A percentile compares a stretch with the other conserved stretches of the same genome.
phyloP scores from a whole-genome alignment of 2,329 filamentous ascomycete genomes.

The Fusarium tanahbumbuense region DNA sequence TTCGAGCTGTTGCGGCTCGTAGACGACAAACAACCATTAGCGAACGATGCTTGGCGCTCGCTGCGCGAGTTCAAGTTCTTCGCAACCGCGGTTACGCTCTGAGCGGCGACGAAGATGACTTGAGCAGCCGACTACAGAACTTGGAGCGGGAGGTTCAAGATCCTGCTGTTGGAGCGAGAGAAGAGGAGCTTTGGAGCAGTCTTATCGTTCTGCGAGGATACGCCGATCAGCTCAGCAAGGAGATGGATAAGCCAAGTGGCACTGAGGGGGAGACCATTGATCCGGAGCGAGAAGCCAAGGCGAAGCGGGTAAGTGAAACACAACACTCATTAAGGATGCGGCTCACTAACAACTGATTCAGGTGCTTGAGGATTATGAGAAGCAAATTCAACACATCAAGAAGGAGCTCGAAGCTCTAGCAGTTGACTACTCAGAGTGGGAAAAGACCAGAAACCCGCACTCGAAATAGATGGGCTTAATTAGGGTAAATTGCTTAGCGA shows the following conservation, averaged over 20 bases:
- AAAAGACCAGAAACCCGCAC: conserved; percentile 60
- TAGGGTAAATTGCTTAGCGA: conserved; percentile 3
- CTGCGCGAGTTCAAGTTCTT: conserved; percentile 82
- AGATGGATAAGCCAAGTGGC: conserved; percentile 75
- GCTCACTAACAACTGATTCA: conserved; percentile 50
- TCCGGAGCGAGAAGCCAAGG: conserved; percentile 76
- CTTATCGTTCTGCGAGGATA: conserved; percentile 80
- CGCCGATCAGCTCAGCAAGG: conserved; percentile 76
- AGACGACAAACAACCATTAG: conserved; percentile 78
- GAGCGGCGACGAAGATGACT: conserved; percentile 80
- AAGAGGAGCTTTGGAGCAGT: conserved; percentile 88
- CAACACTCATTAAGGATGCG: background rate
- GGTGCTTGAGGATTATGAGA: conserved; percentile 85
- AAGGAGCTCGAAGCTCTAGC: conserved; percentile 75
- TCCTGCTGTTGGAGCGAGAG: conserved; percentile 77
- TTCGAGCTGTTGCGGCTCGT: conserved; percentile 77
- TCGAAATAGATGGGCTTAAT: conserved; percentile 48
- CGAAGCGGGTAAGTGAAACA: conserved; percentile 73
- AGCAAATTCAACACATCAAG: conserved; percentile 80
- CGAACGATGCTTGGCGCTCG: conserved; percentile 78
- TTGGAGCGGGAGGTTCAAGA: conserved; percentile 79
- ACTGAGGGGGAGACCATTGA: conserved; percentile 69
- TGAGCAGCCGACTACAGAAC: conserved; percentile 76
- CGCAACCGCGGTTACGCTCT: conserved; percentile 85
- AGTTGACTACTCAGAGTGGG: conserved; percentile 67